Percentiles rank a stretch among this genome's conserved stretches.
These are phyloP conservation scores for Coemansia sp. DNA, from an alignment of 192 early-diverging fungal genomes.

Conservation along the genomic window DNA sequence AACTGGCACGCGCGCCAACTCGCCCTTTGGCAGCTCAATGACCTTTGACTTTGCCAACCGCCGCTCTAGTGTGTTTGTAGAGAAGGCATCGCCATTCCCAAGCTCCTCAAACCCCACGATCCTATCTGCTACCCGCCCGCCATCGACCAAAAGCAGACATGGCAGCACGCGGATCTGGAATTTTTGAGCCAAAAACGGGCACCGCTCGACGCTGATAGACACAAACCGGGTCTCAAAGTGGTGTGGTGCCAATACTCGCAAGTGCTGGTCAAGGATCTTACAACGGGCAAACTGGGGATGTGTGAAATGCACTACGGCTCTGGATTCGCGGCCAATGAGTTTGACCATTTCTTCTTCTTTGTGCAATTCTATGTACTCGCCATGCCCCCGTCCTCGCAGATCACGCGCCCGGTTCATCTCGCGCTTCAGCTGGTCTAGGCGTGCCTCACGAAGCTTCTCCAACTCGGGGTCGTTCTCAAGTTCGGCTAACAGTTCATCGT, in stretches of 20 bases:
- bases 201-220: constrained; percentile 83
- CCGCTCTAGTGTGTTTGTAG: constrained; percentile 72
- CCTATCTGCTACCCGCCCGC: constrained; percentile 74
- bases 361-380: constrained; percentile 70
- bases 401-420: constrained; percentile 67
- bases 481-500: constrained; percentile 79
- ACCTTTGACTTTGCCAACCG: constrained; percentile 62
- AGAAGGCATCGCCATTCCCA: constrained; percentile 83
- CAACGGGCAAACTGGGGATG: constrained; percentile 94
- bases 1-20: constrained; percentile 33
- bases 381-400: constrained; percentile 66
- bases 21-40: constrained; percentile 49
- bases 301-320: constrained; percentile 80
- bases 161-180: constrained; percentile 86
- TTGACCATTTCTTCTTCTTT: constrained; percentile 85
- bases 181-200: constrained; percentile 88
- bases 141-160: constrained; percentile 75
- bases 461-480: constrained; percentile 80
- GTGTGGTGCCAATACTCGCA: constrained; percentile 76
- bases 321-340: constrained; percentile 67
- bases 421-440: constrained; percentile 79
- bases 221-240: constrained; percentile 86
- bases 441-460: constrained; percentile 73
- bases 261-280: constrained; percentile 88
- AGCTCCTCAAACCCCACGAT: constrained; percentile 93